Evolutionary conservation across 169 alveolate genomes (phyloP).

Genomic region (Theileria equi): DNA sequence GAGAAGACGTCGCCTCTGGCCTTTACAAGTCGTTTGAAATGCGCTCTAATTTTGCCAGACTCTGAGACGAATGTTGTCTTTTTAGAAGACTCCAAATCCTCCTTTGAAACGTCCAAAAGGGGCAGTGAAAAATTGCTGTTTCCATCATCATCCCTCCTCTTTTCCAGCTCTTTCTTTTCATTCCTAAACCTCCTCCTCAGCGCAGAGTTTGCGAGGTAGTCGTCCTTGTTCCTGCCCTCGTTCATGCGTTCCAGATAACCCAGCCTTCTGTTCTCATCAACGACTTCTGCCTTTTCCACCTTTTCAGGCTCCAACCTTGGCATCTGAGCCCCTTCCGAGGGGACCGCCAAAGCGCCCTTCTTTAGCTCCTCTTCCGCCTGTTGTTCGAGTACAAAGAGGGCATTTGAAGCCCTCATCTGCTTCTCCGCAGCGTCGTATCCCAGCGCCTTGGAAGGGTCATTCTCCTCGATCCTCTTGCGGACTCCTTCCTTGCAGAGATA

Average conservation of each 20-base stretch:
- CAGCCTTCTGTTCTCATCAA: conserved; percentile 1
- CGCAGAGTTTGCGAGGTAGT: conserved; percentile 57
- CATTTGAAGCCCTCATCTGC: conserved; percentile 46
- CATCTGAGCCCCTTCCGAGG: not conserved
- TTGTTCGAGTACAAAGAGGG: conserved; percentile 45
- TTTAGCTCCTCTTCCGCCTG: conserved; percentile 17
- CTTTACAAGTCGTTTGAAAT: conserved; percentile 41
- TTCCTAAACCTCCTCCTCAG: conserved; percentile 29
- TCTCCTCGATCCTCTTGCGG: conserved; percentile 68
- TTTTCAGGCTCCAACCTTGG: not conserved
- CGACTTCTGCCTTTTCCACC: conserved; percentile 8
- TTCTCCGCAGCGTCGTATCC: conserved; percentile 27
- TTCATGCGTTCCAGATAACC: conserved; percentile 29
- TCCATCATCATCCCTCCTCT: not conserved
- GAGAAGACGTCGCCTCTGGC: conserved; percentile 42
- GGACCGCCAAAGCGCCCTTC: not conserved
- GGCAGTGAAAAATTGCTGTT: conserved; percentile 23
- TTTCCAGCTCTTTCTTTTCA: conserved; percentile 33
- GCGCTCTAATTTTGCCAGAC: conserved; percentile 22
- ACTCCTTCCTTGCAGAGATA: conserved; percentile 75
- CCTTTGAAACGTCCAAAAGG: conserved; percentile 3
- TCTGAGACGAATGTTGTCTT: conserved; percentile 47
- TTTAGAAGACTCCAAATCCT: conserved; percentile 37
- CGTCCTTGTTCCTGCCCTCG: conserved; percentile 37
- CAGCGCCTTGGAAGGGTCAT: conserved; percentile 30